Evolutionary conservation across 768 basidiomycete species (phyloP).

Genomic region (Leucocoprinus leucothites): DNA sequence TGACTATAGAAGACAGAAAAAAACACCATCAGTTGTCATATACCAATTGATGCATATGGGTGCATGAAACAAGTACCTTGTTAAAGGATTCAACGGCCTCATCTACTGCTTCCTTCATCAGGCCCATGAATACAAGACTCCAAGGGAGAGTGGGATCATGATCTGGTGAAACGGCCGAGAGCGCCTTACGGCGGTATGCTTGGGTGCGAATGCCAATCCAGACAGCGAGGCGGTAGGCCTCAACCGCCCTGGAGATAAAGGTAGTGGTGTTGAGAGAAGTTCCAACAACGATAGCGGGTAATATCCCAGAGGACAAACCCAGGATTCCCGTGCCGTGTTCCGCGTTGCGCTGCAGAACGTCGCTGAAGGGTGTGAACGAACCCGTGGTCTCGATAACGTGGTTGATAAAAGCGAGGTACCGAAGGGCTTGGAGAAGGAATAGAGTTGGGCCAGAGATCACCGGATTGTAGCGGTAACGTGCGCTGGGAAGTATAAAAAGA

Average conservation of each 20-base stretch:
- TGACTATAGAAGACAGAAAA: constrained; percentile 12
- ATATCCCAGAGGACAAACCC: constrained; percentile 56
- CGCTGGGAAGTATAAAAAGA: constrained; percentile 34
- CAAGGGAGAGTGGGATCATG: constrained; percentile 33
- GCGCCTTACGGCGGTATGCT: constrained; percentile 22
- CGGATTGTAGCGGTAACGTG: constrained; percentile 40
- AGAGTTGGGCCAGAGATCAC: constrained; percentile 46
- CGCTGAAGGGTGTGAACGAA: constrained; percentile 21
- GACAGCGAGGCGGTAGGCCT: constrained; percentile 47
- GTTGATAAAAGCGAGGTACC: constrained; percentile 46
- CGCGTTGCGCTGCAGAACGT: constrained; percentile 31
- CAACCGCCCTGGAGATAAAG: constrained; percentile 41
- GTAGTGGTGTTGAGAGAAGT: constrained; percentile 35
- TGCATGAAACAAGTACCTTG: constrained; percentile 17
- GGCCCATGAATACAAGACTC: constrained; percentile 40
- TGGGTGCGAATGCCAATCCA: constrained; percentile 51
- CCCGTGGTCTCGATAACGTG: constrained; percentile 3
- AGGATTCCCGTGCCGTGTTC: constrained; percentile 35
- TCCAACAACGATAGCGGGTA: constrained; percentile 50
- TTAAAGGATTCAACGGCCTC: constrained; percentile 21
- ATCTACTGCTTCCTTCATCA: constrained; percentile 19
- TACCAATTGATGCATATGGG: not conserved
- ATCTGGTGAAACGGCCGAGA: constrained; percentile 6
- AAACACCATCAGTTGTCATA: not conserved
- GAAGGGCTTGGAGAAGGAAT: constrained; percentile 49